Conservation (phyloP, 345 rosid genomes). For the Eucalyptus melliodora region DNA sequence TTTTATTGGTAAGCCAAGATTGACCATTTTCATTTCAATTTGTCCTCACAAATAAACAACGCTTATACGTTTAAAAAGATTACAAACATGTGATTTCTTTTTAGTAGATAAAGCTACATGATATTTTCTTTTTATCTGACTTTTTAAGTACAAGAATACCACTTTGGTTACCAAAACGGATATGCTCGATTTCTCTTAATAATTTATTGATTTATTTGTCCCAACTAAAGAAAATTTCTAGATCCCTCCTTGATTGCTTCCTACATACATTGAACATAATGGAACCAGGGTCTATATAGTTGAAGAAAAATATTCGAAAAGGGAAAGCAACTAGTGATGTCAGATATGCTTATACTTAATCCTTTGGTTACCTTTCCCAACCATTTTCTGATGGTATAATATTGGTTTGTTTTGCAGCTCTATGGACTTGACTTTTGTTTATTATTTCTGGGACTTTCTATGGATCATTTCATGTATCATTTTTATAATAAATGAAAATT, state of each 20-base stretch:
- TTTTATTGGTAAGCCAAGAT: background rate
- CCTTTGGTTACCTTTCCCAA: background rate
- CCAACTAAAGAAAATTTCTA: background rate
- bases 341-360: background rate
- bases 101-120: background rate
- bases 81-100: background rate
- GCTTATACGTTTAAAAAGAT: accelerated
- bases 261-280: background rate
- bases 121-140: background rate
- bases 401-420: background rate
- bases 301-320: background rate
- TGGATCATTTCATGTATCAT: background rate
- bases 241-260: background rate
- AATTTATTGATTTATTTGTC: background rate
- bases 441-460: no score
- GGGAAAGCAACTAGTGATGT: background rate
- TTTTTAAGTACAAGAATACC: background rate
- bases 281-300: background rate
- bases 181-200: background rate
- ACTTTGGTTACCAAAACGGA: background rate
- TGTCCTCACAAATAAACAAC: background rate
- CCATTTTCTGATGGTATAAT: background rate
- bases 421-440: background rate
- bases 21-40: background rate
- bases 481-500: background rate